A percentile compares a stretch with the other conserved stretches of the same genome.
phyloP scores from a whole-genome alignment of 2,329 filamentous ascomycete genomes.

The Trichoderma atrobrunneum region DNA sequence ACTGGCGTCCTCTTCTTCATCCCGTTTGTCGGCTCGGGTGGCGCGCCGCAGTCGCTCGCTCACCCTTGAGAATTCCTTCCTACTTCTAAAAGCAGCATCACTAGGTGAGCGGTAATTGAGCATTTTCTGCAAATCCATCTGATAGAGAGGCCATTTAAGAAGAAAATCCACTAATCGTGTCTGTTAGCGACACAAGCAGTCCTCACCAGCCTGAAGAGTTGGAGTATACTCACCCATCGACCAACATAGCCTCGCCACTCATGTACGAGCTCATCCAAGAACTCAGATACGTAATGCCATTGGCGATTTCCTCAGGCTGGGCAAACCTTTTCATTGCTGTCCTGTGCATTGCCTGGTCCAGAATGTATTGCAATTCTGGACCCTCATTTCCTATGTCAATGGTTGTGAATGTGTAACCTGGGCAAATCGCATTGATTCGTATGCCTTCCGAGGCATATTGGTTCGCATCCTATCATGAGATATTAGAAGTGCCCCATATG shows the following conservation, averaged over 20 bases:
- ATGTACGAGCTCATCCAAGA: constrained; percentile 6
- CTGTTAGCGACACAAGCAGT: no score
- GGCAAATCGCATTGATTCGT: neutral
- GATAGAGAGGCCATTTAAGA: no score
- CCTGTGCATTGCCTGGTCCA: neutral
- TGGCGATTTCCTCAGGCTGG: neutral
- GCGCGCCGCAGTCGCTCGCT: no score
- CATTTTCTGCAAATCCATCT: no score
- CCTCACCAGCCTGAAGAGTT: no score
- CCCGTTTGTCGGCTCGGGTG: no score
- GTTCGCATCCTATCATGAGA: neutral
- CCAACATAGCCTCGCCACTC: constrained; percentile 4
- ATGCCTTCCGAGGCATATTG: neutral
- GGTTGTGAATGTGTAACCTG: neutral
- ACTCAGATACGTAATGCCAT: neutral
- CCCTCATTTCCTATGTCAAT: neutral
- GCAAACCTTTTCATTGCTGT: neutral
- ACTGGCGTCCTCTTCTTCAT: no score
- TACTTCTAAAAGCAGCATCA: no score
- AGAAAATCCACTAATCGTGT: no score
- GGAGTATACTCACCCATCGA: neutral
- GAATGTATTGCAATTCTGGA: neutral
- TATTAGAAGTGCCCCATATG: neutral
- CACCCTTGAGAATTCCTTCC: no score
- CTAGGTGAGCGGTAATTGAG: no score